Base-by-base conservation (phyloP, 768 basidiomycete species). In the Omphalotus guepiniiformis region DNA sequence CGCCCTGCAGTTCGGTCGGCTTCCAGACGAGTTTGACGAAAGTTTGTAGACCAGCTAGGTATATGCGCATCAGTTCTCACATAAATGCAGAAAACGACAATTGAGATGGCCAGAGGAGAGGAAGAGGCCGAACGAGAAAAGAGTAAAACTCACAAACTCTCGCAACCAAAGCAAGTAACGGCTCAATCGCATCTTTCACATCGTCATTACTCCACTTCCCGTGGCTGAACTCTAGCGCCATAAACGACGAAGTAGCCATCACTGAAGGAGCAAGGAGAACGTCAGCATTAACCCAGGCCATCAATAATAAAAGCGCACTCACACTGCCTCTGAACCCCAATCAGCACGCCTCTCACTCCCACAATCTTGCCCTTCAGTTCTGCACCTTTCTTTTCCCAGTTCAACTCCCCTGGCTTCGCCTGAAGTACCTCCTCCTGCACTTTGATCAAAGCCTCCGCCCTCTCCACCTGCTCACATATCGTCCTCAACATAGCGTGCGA, bases 161-260 rank as follows among this genome's bases (percentile, higher is more conserved):
- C n/a, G 58, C 60, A 28, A 72, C 60, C 30, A 72, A 48, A 1
- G 47, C 45, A n/a, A 58, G 48, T 12, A 74, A 52, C 0, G 71
- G 72, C 28, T 63, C 60, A 12, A 66, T 56, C 18, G 75, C 52
- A n/a, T 44, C 56, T 28, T 56, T 62, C 12, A 72, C 55, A 49
- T 76, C 73, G 23, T 71, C 68, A 18, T 68, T 69, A 51, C 65
- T 74, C 72, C 73, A 75, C 37, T 63, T 63, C 2, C 73, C 73
- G 60, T 62, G 68, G 49, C 65, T 69, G 56, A 75, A 74, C 53
- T 75, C 73, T 13, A 66, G 58, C 34, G 67, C 60, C 16, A 75
- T 59, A 47, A 73, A 63, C 7, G 60, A 60, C n/a, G 62, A 58
- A 11, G 62, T 65, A 6, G 54, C 52, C 16, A 46, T 52, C 47